Evolutionary conservation across 305 asterid species (phyloP).

Genomic region (Fraxinus velutina): DNA sequence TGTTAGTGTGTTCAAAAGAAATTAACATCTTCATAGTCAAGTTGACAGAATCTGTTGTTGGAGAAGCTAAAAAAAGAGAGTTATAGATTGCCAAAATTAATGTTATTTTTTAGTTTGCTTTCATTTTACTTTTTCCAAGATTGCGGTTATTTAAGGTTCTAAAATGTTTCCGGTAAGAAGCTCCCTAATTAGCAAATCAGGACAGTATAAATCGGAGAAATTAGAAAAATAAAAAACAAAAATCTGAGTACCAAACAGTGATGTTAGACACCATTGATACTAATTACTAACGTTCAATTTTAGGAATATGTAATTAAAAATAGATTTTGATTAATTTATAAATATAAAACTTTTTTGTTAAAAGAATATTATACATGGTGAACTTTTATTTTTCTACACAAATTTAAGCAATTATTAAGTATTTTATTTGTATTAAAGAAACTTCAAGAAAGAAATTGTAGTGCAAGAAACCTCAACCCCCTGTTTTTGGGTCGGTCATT

Average conservation of each 20-base stretch:
- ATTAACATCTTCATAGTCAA: neutral
- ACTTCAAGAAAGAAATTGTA: neutral
- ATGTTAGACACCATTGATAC: neutral
- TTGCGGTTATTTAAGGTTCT: neutral
- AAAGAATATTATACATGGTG: too few species aligned
- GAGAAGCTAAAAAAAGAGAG: neutral
- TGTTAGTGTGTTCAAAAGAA: neutral
- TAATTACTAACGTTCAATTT: neutral
- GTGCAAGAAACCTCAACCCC: too few species aligned
- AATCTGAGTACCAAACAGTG: neutral
- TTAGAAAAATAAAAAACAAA: neutral
- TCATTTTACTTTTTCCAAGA: neutral
- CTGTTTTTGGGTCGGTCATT: too few species aligned
- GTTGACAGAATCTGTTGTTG: neutral
- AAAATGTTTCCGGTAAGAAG: neutral
- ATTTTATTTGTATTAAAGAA: neutral
- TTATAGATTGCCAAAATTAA: neutral
- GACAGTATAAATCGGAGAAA: neutral
- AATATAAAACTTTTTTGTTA: too few species aligned
- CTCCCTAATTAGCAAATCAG: neutral
- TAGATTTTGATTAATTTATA: neutral
- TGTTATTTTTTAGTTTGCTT: neutral
- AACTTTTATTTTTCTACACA: too few species aligned
- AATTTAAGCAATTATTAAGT: neutral
- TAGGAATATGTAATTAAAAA: neutral